Conservation (phyloP, 2,329 filamentous ascomycete genomes). For the Trichoderma citrinoviride region DNA sequence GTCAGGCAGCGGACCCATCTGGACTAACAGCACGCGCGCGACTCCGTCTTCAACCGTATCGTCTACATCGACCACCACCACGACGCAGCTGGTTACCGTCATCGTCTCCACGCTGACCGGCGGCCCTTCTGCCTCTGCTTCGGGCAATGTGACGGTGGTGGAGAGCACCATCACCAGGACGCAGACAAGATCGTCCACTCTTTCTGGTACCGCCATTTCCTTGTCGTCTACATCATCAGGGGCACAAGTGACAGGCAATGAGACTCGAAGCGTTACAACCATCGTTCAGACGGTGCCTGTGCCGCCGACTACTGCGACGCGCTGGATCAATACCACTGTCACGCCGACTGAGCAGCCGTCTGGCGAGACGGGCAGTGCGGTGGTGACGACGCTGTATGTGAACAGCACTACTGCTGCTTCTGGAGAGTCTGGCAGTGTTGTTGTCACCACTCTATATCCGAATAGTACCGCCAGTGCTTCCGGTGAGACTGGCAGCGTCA, state of each 20-base stretch:
- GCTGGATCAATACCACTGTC: background rate
- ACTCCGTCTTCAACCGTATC: background rate
- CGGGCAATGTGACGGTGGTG: background rate
- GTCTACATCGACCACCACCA: constrained; percentile 3
- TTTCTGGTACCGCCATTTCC: background rate
- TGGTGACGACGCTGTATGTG: constrained; percentile 1
- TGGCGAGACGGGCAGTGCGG: background rate
- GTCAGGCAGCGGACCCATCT: constrained; percentile 5
- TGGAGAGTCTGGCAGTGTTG: background rate
- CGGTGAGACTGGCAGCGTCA: too few relatives aligned
- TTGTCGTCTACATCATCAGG: background rate
- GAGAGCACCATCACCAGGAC: background rate
- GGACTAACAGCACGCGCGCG: constrained; percentile 18
- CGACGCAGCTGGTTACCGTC: constrained; percentile 15
- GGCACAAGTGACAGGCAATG: background rate
- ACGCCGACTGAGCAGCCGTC: background rate
- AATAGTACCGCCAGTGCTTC: too few relatives aligned
- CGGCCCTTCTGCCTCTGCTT: background rate
- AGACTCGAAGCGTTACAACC: background rate
- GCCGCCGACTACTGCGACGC: background rate
- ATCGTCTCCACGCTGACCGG: constrained; percentile 13
- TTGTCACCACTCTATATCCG: background rate
- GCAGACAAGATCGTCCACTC: background rate
- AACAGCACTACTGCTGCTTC: constrained; percentile 18
- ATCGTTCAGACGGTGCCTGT: background rate